These are phyloP conservation scores for Podospora bellae-mahoneyi DNA, from an alignment of 495 filamentous ascomycete species.

Conservation along the genomic window DNA sequence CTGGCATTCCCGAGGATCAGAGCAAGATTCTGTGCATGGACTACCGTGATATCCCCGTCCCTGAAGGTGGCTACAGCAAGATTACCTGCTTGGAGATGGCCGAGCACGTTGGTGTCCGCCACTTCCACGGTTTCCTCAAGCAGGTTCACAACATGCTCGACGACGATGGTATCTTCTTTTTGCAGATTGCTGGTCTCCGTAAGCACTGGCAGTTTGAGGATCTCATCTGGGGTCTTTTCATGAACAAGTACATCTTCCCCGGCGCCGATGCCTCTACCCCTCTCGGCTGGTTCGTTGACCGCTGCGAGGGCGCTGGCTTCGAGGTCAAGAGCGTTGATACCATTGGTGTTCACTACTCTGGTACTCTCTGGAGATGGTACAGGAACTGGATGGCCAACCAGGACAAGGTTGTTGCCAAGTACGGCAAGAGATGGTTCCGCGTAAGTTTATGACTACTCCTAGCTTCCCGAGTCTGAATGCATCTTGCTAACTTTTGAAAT, in stretches of 20 bases:
- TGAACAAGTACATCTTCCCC: conserved; percentile 92
- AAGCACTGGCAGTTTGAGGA: conserved; percentile 88
- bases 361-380: conserved; percentile 98
- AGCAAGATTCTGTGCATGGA: conserved; percentile 77
- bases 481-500: conserved; percentile 8
- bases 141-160: conserved; percentile 83
- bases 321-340: conserved; percentile 79
- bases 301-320: conserved; percentile 71
- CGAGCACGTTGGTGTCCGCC: conserved; percentile 81
- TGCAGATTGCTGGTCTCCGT: conserved; percentile 79
- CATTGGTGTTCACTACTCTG: conserved; percentile 94
- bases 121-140: conserved; percentile 63
- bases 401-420: conserved; percentile 93
- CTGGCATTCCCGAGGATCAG: conserved; percentile 65
- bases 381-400: conserved; percentile 96
- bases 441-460: conserved; percentile 52
- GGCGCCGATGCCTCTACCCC: conserved; percentile 84
- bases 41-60: conserved; percentile 76
- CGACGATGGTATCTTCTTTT: conserved; percentile 78
- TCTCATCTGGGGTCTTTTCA: conserved; percentile 80
- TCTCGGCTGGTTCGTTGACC: conserved; percentile 65
- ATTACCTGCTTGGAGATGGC: conserved; percentile 90
- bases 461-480: neutral
- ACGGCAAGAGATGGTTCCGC: conserved; percentile 92
- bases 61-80: conserved; percentile 69